phyloP scores from a whole-genome alignment of 2,329 filamentous ascomycete species.

The Dactylellina haptotyla region DNA sequence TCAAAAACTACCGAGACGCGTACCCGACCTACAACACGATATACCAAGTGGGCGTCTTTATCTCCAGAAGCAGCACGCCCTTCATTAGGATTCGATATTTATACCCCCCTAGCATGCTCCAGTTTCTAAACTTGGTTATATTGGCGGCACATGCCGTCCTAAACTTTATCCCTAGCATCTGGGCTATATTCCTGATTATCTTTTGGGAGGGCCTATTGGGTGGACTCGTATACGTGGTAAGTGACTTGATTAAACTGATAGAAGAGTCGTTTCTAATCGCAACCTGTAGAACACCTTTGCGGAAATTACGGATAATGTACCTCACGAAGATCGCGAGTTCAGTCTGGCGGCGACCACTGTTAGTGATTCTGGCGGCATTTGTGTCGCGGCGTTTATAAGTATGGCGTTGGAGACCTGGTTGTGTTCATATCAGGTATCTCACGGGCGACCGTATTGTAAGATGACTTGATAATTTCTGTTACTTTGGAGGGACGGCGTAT shows the following conservation, averaged over 20 bases:
- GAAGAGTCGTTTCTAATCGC: neutral
- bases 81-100: conserved; percentile 83
- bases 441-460: conserved; percentile 79
- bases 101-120: conserved; percentile 83
- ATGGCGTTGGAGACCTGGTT: conserved; percentile 83
- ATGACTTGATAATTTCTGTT: conserved; percentile 60
- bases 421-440: conserved; percentile 84
- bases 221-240: conserved; percentile 82
- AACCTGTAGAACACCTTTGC: conserved; percentile 78
- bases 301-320: conserved; percentile 86
- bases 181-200: conserved; percentile 82
- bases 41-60: conserved; percentile 94
- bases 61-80: conserved; percentile 89
- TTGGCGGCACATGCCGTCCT: conserved; percentile 80
- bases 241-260: neutral
- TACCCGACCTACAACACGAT: conserved; percentile 95
- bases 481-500: neutral
- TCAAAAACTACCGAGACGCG: conserved; percentile 82
- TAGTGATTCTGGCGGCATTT: conserved; percentile 90
- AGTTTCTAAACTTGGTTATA: conserved; percentile 78
- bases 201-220: conserved; percentile 96
- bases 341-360: conserved; percentile 89
- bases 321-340: conserved; percentile 83
- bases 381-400: conserved; percentile 82
- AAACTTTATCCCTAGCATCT: conserved; percentile 84